Evolutionary conservation across 495 filamentous ascomycete genomes (phyloP).

Genomic region (Penicillium desertorum): DNA sequence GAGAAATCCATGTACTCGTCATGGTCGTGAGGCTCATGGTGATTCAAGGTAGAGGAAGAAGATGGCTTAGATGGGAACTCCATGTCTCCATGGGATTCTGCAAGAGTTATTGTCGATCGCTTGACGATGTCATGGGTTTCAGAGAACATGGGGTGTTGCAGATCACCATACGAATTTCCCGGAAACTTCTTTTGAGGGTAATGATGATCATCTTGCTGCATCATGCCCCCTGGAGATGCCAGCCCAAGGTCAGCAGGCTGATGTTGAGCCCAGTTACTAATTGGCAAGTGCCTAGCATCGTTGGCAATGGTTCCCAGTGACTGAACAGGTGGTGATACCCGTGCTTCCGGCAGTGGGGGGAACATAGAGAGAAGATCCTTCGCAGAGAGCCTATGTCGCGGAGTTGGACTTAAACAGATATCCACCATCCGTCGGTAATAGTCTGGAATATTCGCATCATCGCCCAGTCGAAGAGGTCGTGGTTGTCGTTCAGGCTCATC

Average conservation of each 20-base stretch:
- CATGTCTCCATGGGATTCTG: slow-evolving; percentile 22
- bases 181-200: slow-evolving; percentile 9
- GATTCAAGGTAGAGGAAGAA: slow-evolving; percentile 31
- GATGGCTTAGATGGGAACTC: slow-evolving; percentile 26
- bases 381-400: slow-evolving; percentile 54
- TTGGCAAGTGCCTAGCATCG: slow-evolving; percentile 7
- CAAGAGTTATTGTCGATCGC: slow-evolving; percentile 28
- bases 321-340: slow-evolving; percentile 5
- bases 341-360: slow-evolving; percentile 28
- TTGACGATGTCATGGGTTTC: slow-evolving; percentile 20
- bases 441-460: slow-evolving; percentile 51
- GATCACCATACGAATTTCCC: slow-evolving; percentile 3
- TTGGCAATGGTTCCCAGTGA: background rate
- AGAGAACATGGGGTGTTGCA: slow-evolving; percentile 17
- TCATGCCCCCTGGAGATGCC: background rate
- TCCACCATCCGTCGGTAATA: slow-evolving; percentile 61
- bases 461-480: slow-evolving; percentile 62
- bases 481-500: slow-evolving; percentile 85
- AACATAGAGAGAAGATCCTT: slow-evolving; percentile 57
- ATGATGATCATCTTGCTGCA: slow-evolving; percentile 1
- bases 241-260: background rate
- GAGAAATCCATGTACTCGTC: slow-evolving; percentile 6
- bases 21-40: slow-evolving; percentile 18
- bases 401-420: slow-evolving; percentile 56
- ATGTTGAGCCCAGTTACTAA: slow-evolving; percentile 10